Base-by-base conservation (phyloP, 805 yeast genomes). In the Peterozyma xylosa region DNA sequence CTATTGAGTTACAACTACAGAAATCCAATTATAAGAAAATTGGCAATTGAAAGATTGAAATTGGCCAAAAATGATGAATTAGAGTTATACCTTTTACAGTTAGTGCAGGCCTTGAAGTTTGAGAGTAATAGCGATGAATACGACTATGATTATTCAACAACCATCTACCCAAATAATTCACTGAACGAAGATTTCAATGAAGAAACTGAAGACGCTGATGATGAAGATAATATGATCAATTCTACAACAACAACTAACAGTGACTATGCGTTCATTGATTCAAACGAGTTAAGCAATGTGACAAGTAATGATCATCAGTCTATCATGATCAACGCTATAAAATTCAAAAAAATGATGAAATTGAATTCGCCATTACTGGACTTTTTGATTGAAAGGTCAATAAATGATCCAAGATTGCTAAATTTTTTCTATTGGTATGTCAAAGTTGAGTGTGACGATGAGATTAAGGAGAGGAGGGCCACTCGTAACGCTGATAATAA, bases 341-440 rank as follows among this genome's bases (percentile, higher is more conserved):
- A 29, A 5, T 32, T 40, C 11, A 46, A 45, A 9, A 51, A 49
- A 30, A 35, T 58, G 10, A 58, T 65, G 0, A 50, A 47, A 21
- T 42, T 63, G 35, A 46, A 47, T 13, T 80, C 91, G 0, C 88
- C 90, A 0, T 63, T 85, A 42, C 86, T 87, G 1, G 76, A 78
- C 42, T 89, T 91, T 56, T 65, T 93, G 35, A 81, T 90, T 36
- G 79, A 79, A 27, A 70, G 91, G 38, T 80, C 96, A 0, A 67
- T 81, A 1, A 66, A 73, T 15, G 85, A 83, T 56, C 73, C 75
- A 16, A 67, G 74, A 15, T 66, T 95, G 35, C 93, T 96, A 0
- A 89, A 82, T 56, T 87, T 76, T 56, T 78, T 95, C 48, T 90
- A 87, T 60, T 93, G 99, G 98, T 87, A 83, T 57, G 74, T 93